These are phyloP conservation scores for Cryptococcus sp. DNA, from an alignment of 1,284 basidiomycete genomes.

Conservation along the genomic window DNA sequence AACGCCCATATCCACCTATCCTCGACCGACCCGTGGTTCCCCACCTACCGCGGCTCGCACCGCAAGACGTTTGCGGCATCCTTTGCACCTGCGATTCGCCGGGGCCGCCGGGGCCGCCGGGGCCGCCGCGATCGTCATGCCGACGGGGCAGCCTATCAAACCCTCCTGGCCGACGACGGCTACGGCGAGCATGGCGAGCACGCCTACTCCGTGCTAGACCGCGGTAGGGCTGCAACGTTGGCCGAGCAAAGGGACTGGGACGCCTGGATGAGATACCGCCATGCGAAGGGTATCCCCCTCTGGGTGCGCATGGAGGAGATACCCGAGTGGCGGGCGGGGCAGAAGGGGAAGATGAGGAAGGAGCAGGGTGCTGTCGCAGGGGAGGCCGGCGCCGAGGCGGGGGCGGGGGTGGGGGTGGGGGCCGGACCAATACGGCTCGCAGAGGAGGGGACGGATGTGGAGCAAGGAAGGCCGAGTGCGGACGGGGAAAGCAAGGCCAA, in stretches of 20 bases:
- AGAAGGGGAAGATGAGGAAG: constrained; percentile 9
- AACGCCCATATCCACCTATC: constrained; percentile 29
- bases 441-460: constrained; percentile 3
- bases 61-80: constrained; percentile 13
- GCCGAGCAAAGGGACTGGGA: constrained; percentile 6
- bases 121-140: not conserved
- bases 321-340: constrained; percentile 20
- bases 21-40: constrained; percentile 11
- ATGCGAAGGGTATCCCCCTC: constrained; percentile 24
- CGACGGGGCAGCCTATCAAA: not conserved
- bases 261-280: constrained; percentile 13
- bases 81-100: constrained; percentile 9
- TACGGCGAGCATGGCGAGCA: constrained; percentile 1
- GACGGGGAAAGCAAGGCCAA: constrained; percentile 27
- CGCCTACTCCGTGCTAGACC: constrained; percentile 5
- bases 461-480: constrained; percentile 1
- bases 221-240: constrained; percentile 11
- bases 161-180: constrained; percentile 1
- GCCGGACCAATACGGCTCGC: not conserved
- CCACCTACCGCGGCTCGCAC: constrained; percentile 23
- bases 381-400: not conserved
- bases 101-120: not conserved
- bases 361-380: not conserved
- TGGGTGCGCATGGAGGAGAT: constrained; percentile 22
- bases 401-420: not conserved